Conservation (phyloP, 1,284 basidiomycete species). For the Irpex sp. region DNA sequence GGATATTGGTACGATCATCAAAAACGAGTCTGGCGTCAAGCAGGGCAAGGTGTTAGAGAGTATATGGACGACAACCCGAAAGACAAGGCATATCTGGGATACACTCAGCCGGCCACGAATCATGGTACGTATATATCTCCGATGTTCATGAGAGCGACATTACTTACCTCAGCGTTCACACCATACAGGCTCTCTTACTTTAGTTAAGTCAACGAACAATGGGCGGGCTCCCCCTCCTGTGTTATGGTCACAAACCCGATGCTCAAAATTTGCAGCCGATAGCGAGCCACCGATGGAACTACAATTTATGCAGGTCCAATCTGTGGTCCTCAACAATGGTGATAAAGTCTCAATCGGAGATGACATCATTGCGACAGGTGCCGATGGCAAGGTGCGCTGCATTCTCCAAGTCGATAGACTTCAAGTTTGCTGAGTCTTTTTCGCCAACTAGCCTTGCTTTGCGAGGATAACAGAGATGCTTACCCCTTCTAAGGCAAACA, state of each 20-base stretch:
- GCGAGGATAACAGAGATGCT: background rate
- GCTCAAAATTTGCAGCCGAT: background rate
- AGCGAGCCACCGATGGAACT: background rate
- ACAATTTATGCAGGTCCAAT: background rate
- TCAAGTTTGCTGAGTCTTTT: background rate
- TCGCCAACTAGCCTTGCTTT: background rate
- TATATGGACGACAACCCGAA: background rate
- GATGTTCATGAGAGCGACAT: background rate
- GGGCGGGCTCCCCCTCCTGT: background rate
- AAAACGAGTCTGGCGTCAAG: slow-evolving; percentile 5
- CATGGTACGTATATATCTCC: background rate
- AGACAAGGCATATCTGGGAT: slow-evolving; percentile 8
- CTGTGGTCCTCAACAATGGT: background rate
- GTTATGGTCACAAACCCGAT: background rate
- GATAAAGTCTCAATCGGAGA: background rate
- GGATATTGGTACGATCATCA: slow-evolving; percentile 13
- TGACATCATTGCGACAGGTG: background rate
- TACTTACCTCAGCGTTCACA: background rate
- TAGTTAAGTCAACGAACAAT: background rate
- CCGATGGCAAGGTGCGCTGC: background rate
- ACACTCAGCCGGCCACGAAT: background rate
- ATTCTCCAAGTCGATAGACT: background rate
- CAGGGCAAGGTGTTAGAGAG: background rate
- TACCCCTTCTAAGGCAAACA: background rate
- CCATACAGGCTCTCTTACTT: background rate